Percentiles rank a stretch among this genome's conserved stretches.
phyloP scores from a whole-genome alignment of 2,329 filamentous ascomycete genomes.

The Penicillium sp. region DNA sequence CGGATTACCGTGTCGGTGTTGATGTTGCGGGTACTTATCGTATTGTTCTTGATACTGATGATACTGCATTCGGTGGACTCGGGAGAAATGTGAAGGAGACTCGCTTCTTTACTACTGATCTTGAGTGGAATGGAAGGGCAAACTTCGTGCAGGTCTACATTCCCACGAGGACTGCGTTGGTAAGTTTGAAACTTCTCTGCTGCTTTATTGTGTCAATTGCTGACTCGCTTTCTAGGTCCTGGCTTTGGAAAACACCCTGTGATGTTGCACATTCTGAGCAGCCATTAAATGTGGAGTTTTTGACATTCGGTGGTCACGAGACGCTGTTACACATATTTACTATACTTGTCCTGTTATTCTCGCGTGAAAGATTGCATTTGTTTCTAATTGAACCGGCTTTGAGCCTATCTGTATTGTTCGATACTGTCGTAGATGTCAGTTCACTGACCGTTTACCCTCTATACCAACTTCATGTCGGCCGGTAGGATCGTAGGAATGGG shows the following conservation, averaged over 20 bases:
- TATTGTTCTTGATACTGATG: slow-evolving; percentile 81
- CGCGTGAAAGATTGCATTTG: not conserved
- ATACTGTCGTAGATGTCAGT: not conserved
- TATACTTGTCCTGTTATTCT: not conserved
- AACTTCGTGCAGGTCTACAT: slow-evolving; percentile 95
- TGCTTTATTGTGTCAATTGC: not conserved
- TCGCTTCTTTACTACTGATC: slow-evolving; percentile 86
- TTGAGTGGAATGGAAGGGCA: slow-evolving; percentile 84
- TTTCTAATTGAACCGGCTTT: not conserved
- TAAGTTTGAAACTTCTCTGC: slow-evolving; percentile 46
- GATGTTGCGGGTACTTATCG: slow-evolving; percentile 83
- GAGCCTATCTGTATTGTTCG: not conserved
- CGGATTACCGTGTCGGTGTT: slow-evolving; percentile 89
- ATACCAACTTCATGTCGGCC: too few species aligned
- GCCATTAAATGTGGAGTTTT: not conserved
- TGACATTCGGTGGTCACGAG: not conserved
- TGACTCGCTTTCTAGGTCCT: slow-evolving; percentile 49
- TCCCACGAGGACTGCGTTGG: slow-evolving; percentile 78
- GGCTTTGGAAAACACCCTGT: slow-evolving; percentile 51
- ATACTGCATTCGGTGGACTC: slow-evolving; percentile 74
- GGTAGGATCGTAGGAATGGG: too few species aligned
- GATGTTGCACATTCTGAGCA: not conserved
- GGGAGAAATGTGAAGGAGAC: slow-evolving; percentile 76
- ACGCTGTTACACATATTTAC: not conserved
- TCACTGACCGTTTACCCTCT: too few species aligned